Evolutionary conservation across 768 basidiomycete species (phyloP).

Genomic region (Leccinum subtestaceum): DNA sequence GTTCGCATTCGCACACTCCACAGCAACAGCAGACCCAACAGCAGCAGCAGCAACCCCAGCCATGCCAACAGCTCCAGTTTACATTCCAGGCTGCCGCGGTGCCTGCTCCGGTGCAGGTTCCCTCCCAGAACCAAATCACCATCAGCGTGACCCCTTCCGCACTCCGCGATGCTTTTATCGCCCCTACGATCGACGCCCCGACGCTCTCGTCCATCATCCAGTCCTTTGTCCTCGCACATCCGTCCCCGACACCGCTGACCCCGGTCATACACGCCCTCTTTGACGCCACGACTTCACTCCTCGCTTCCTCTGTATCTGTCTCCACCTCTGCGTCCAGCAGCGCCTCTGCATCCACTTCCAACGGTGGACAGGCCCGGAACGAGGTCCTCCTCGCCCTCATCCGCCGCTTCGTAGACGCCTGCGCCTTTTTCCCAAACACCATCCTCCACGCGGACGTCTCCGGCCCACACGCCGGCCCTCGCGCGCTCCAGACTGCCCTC

Average conservation of each 20-base stretch:
- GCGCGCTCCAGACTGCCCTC: constrained; percentile 57
- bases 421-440: constrained; percentile 45
- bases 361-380: constrained; percentile 1
- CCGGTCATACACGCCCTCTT: constrained; percentile 53
- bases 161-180: constrained; percentile 32
- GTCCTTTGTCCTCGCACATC: constrained; percentile 45
- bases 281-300: constrained; percentile 41
- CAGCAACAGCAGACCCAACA: constrained; percentile 7
- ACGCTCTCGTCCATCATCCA: constrained; percentile 56
- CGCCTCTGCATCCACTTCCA: constrained; percentile 23
- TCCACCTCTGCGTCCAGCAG: constrained; percentile 36
- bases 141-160: constrained; percentile 29
- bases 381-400: constrained; percentile 28
- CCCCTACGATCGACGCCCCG: constrained; percentile 42
- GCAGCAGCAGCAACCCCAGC: constrained; percentile 29
- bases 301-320: constrained; percentile 25
- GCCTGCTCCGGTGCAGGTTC: constrained; percentile 37
- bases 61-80: constrained; percentile 42
- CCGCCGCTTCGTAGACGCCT: constrained; percentile 52
- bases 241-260: constrained; percentile 48
- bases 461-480: constrained; percentile 53
- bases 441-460: constrained; percentile 53
- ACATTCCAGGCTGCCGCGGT: constrained; percentile 41
- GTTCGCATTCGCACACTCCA: constrained; percentile 21
- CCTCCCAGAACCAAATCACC: constrained; percentile 19